Conservation (phyloP, 176 grass and related monocot species). For the Urochloa ruziziensis region DNA sequence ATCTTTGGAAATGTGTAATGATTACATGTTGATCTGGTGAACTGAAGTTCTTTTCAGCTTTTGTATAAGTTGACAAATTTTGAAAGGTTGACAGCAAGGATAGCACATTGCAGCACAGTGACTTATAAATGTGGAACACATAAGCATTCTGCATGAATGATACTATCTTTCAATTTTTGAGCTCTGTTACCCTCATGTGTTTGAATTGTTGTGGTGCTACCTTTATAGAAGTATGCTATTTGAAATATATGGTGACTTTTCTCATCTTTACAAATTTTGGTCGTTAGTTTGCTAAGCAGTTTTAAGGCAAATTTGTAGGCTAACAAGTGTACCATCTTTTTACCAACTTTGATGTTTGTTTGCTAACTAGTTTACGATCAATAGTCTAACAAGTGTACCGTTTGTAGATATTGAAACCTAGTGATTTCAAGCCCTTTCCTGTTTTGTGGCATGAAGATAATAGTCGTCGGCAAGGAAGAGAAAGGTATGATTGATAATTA, state of each 20-base stretch:
- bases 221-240: constrained; percentile 7
- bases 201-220: background rate
- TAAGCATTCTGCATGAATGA: background rate
- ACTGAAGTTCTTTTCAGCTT: background rate
- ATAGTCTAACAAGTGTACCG: constrained; percentile 17
- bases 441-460: constrained; percentile 93
- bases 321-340: constrained; percentile 18
- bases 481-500: constrained; percentile 58
- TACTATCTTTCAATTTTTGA: background rate
- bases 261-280: background rate
- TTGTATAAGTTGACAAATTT: background rate
- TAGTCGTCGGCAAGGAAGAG: constrained; percentile 67
- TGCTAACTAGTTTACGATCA: constrained; percentile 15
- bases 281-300: background rate
- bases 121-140: background rate
- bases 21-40: background rate
- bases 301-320: constrained; percentile 22
- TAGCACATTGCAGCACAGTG: background rate
- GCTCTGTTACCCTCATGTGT: background rate
- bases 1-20: background rate
- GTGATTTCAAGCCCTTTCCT: constrained; percentile 94
- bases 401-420: constrained; percentile 78
- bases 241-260: constrained; percentile 4
- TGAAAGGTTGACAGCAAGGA: background rate
- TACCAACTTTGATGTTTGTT: background rate